Evolutionary conservation across 345 rosid genomes (phyloP).

Genomic region (Fremontodendron californicum): DNA sequence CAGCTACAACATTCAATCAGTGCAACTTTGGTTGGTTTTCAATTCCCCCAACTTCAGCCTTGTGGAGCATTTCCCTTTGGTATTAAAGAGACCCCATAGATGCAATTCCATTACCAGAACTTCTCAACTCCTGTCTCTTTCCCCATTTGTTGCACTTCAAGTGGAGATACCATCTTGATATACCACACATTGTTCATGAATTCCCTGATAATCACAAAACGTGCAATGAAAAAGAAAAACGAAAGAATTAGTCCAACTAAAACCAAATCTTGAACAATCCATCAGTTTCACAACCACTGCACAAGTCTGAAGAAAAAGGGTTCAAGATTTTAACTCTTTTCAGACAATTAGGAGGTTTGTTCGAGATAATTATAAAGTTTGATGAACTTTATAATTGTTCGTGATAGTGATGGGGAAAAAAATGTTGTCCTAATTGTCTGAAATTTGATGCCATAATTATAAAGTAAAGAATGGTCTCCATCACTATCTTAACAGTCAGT

Average conservation of each 20-base stretch:
- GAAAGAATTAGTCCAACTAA: neutral
- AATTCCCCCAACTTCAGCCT: neutral
- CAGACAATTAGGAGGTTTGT: no score
- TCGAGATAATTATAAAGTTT: no score
- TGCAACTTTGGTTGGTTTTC: neutral
- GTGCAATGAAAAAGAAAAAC: no score
- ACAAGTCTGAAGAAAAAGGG: neutral
- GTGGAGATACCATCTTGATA: constrained; percentile 83
- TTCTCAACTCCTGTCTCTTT: constrained; percentile 72
- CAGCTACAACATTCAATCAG: neutral
- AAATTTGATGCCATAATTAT: no score
- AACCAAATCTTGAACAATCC: neutral
- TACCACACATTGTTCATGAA: constrained; percentile 90
- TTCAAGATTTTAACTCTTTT: no score
- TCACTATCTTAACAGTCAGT: no score
- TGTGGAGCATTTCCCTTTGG: constrained; percentile 20
- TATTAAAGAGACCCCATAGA: constrained; percentile 71
- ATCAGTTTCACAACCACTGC: neutral
- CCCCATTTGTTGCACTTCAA: constrained; percentile 91
- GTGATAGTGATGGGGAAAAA: no score
- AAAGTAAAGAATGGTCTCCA: no score
- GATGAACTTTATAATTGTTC: no score
- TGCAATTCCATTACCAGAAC: constrained; percentile 57
- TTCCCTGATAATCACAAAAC: constrained; percentile 47
- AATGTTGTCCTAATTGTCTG: no score